Evolutionary conservation across 1,284 basidiomycete species (phyloP).

Genomic region (Cutaneotrichosporon arboriforme): DNA sequence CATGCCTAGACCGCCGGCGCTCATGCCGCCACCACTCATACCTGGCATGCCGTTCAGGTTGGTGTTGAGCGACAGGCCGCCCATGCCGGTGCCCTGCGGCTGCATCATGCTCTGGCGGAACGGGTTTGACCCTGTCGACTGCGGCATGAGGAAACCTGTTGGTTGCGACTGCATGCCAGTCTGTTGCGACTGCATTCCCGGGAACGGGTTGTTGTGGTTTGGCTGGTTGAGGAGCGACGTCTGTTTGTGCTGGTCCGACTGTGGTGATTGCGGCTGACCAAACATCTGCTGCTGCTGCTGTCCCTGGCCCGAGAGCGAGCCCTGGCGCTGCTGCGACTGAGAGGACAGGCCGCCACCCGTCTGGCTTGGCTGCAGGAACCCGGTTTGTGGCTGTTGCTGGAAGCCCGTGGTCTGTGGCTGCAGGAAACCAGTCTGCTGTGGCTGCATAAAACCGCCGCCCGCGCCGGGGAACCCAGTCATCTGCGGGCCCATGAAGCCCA

Average conservation of each 20-base stretch:
- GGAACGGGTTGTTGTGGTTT: conserved; percentile 6
- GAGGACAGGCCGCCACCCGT: conserved; percentile 58
- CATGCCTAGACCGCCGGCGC: neutral
- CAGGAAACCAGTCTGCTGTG: conserved; percentile 8
- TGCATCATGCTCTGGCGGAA: conserved; percentile 55
- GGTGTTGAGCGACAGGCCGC: conserved; percentile 1
- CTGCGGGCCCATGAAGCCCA: conserved; percentile 56
- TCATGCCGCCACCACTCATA: conserved; percentile 13
- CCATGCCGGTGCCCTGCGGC: conserved; percentile 1
- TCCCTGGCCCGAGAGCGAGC: neutral
- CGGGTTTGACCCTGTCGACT: conserved; percentile 55
- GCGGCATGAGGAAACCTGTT: conserved; percentile 50
- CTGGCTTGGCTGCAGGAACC: conserved; percentile 49
- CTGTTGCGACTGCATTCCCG: conserved; percentile 1
- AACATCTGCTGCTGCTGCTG: neutral
- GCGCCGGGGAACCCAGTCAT: conserved; percentile 63
- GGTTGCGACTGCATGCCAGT: conserved; percentile 48
- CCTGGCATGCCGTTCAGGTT: conserved; percentile 10
- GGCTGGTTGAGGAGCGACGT: conserved; percentile 21
- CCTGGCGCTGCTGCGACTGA: conserved; percentile 53
- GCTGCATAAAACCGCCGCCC: conserved; percentile 33
- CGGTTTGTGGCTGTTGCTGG: conserved; percentile 48
- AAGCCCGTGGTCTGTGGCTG: conserved; percentile 5
- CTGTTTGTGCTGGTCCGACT: conserved; percentile 46
- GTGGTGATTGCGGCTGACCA: neutral